Percentiles rank a stretch among this genome's conserved stretches.
These are phyloP conservation scores for Yarrowia bubula DNA, from an alignment of 805 yeast genomes.

Conservation along the genomic window DNA sequence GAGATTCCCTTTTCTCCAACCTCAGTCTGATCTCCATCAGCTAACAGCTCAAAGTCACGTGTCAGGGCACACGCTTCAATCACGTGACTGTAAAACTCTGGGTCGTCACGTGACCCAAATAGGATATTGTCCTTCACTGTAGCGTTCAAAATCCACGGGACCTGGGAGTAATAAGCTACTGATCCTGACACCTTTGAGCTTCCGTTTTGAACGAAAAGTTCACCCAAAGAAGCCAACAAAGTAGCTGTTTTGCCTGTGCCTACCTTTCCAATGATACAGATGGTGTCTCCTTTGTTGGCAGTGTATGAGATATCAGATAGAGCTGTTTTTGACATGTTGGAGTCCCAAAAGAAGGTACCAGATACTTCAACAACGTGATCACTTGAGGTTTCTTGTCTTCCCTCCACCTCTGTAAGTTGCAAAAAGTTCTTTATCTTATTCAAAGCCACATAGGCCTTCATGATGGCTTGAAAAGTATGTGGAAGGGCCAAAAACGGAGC, in stretches of 20 bases:
- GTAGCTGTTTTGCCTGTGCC: constrained; percentile 84
- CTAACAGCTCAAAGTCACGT: constrained; percentile 72
- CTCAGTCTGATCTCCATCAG: constrained; percentile 86
- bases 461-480: neutral
- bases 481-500: neutral
- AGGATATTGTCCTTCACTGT: constrained; percentile 45
- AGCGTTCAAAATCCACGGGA: neutral
- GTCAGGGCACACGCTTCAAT: constrained; percentile 83
- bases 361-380: neutral
- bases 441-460: neutral
- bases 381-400: no score
- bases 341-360: neutral
- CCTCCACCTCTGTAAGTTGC: neutral
- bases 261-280: constrained; percentile 79
- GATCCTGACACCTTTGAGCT: constrained; percentile 59
- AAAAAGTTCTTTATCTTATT: neutral
- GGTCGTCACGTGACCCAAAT: constrained; percentile 83
- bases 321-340: neutral
- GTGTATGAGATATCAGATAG: constrained; percentile 49
- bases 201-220: constrained; percentile 50
- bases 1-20: constrained; percentile 98
- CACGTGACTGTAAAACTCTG: constrained; percentile 74
- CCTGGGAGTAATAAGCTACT: neutral
- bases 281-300: constrained; percentile 69
- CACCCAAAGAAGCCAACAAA: constrained; percentile 72